phyloP scores from a whole-genome alignment of 2,329 filamentous ascomycete genomes.

The Colletotrichum tabaci region DNA sequence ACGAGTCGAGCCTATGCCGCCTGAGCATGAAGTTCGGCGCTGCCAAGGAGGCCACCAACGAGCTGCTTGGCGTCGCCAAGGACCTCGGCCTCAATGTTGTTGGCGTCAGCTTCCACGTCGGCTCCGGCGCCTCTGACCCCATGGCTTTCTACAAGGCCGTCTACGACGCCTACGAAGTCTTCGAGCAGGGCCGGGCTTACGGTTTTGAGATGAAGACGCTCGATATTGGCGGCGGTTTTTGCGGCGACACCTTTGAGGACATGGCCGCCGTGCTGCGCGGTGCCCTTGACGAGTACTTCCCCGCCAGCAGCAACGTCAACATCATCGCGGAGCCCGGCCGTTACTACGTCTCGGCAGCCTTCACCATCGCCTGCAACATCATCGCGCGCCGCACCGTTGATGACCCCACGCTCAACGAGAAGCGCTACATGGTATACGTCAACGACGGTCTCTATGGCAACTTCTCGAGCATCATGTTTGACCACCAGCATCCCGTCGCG shows the following conservation, averaged over 20 bases:
- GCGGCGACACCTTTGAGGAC: conserved; percentile 88
- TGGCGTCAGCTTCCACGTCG: conserved; percentile 97
- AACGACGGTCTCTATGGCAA: conserved; percentile 99
- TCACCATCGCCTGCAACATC: conserved; percentile 95
- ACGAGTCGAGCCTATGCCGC: conserved; percentile 93
- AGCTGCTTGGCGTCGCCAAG: conserved; percentile 84
- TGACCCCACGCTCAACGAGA: conserved; percentile 76
- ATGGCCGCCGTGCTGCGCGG: conserved; percentile 87
- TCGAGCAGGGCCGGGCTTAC: conserved; percentile 83
- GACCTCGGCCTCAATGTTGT: conserved; percentile 90
- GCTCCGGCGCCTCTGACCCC: conserved; percentile 96
- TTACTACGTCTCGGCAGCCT: conserved; percentile 94
- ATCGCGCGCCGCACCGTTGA: conserved; percentile 93
- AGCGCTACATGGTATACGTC: conserved; percentile 95
- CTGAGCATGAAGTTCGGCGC: conserved; percentile 98
- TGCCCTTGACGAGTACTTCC: conserved; percentile 91
- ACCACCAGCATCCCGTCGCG: conserved; percentile 92
- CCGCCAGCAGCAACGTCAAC: conserved; percentile 77
- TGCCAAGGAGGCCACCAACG: conserved; percentile 83
- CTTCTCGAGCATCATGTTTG: conserved; percentile 99
- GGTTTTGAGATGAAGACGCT: conserved; percentile 89
- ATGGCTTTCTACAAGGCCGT: conserved; percentile 92
- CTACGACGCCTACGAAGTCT: conserved; percentile 88
- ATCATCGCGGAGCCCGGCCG: conserved; percentile 97
- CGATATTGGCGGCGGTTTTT: conserved; percentile 95